Percentiles rank a stretch among this genome's conserved stretches.
Conservation (phyloP, 1,139 yeast species). For the Hansenula lynferdii region DNA sequence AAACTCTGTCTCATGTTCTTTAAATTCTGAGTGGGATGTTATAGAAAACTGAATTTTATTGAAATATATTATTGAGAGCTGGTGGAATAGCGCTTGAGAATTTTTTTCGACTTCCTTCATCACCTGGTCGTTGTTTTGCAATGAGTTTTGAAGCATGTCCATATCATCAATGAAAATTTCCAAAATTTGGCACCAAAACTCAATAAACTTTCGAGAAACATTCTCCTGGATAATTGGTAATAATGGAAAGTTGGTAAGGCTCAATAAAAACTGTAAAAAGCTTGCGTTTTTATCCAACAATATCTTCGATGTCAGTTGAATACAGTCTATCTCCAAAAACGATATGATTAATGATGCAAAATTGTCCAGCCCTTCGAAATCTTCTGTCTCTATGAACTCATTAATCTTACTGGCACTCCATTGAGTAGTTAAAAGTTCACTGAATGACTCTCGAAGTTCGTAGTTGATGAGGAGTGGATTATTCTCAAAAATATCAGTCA, state of each 20-base stretch:
- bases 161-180: conserved; percentile 57
- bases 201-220: conserved; percentile 61
- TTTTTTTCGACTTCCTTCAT: conserved; percentile 26
- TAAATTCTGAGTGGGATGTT: conserved; percentile 16
- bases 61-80: conserved; percentile 58
- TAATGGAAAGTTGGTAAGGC: conserved; percentile 57
- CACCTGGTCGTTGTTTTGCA: conserved; percentile 26
- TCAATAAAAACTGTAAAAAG: conserved; percentile 46
- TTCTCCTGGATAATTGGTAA: conserved; percentile 63
- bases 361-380: conserved; percentile 39
- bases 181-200: conserved; percentile 77
- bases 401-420: conserved; percentile 37
- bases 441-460: conserved; percentile 27
- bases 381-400: conserved; percentile 34
- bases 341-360: conserved; percentile 49
- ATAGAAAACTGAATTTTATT: conserved; percentile 43
- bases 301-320: conserved; percentile 43
- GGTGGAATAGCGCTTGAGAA: conserved; percentile 35
- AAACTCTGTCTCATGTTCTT: conserved; percentile 46
- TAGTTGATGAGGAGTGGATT: conserved; percentile 28
- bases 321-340: conserved; percentile 47
- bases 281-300: conserved; percentile 33
- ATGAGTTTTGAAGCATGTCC: conserved; percentile 33
- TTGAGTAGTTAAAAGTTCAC: conserved; percentile 24
- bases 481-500: conserved; percentile 28